Percentiles rank a stretch among this genome's conserved stretches.
phyloP scores from a whole-genome alignment of 2,329 filamentous ascomycete genomes.

The Fusarium sp. region DNA sequence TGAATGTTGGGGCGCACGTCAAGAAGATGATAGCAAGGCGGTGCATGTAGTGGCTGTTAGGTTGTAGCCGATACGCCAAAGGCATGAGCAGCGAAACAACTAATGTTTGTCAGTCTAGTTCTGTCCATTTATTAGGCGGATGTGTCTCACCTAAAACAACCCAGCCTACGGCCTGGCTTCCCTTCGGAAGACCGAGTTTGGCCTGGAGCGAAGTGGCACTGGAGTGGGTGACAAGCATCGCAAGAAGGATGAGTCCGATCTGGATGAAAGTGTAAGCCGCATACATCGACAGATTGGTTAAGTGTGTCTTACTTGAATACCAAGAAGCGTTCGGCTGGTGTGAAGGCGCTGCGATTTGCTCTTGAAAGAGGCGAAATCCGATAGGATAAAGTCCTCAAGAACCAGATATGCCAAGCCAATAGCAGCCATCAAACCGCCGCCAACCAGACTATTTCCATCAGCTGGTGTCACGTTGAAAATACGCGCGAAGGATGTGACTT shows the following conservation, averaged over 20 bases:
- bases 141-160: constrained; percentile 74
- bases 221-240: constrained; percentile 89
- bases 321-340: constrained; percentile 73
- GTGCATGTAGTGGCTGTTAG: constrained; percentile 91
- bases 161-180: constrained; percentile 92
- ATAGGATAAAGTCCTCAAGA: constrained; percentile 77
- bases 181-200: constrained; percentile 85
- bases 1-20: constrained; percentile 92
- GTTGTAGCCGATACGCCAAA: constrained; percentile 83
- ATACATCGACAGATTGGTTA: neutral
- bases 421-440: constrained; percentile 82
- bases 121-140: neutral
- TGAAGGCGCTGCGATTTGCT: constrained; percentile 54
- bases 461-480: neutral
- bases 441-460: constrained; percentile 70
- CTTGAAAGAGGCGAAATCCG: constrained; percentile 58
- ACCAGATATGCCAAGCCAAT: constrained; percentile 84
- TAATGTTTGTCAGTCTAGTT: constrained; percentile 53
- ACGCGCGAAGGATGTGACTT: constrained; percentile 48
- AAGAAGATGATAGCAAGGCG: constrained; percentile 91
- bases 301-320: constrained; percentile 70
- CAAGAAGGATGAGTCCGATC: constrained; percentile 83
- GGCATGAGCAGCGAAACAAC: constrained; percentile 84
- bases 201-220: constrained; percentile 89
- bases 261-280: constrained; percentile 52